A percentile compares a stretch with the other conserved stretches of the same genome.
Conservation (phyloP, 2,329 filamentous ascomycete genomes). For the Sordariomycetes sp. region DNA sequence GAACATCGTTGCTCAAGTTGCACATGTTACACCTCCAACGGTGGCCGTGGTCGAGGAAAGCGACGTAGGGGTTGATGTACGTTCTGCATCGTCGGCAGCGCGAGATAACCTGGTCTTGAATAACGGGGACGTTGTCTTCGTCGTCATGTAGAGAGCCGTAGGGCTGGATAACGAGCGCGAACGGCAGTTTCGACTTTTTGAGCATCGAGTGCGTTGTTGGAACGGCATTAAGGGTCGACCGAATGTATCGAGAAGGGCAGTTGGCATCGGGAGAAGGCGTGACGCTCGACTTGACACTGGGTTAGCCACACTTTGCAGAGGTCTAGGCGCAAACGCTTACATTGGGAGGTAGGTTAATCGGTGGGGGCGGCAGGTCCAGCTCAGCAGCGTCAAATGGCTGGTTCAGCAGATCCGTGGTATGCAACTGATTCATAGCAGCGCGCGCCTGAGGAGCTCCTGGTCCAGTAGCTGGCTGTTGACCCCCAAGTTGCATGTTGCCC, state of each 20-base stretch:
- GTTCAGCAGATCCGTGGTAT: constrained; percentile 82
- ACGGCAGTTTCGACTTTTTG: constrained; percentile 94
- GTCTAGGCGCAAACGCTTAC: constrained; percentile 43
- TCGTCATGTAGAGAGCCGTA: constrained; percentile 89
- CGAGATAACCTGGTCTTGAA: constrained; percentile 95
- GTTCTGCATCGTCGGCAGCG: constrained; percentile 91
- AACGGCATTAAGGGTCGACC: constrained; percentile 89
- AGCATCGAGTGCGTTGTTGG: constrained; percentile 86
- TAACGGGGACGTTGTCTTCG: constrained; percentile 82
- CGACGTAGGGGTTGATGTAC: constrained; percentile 96
- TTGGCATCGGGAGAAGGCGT: constrained; percentile 88
- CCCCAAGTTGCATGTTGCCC: constrained; percentile 72
- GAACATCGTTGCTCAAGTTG: constrained; percentile 95
- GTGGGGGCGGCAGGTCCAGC: constrained; percentile 82
- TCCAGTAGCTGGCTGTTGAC: constrained; percentile 33
- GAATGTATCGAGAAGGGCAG: constrained; percentile 86
- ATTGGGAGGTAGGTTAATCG: constrained; percentile 84
- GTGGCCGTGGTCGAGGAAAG: constrained; percentile 93
- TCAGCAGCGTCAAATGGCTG: constrained; percentile 93
- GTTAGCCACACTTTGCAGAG: neutral
- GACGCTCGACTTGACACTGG: constrained; percentile 59
- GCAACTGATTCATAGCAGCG: constrained; percentile 72
- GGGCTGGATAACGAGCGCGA: constrained; percentile 91
- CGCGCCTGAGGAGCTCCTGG: too few relatives aligned
- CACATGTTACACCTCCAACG: constrained; percentile 99